Conservation (phyloP, 2,329 filamentous ascomycete species). For the Paraphaeosphaeria minitans region DNA sequence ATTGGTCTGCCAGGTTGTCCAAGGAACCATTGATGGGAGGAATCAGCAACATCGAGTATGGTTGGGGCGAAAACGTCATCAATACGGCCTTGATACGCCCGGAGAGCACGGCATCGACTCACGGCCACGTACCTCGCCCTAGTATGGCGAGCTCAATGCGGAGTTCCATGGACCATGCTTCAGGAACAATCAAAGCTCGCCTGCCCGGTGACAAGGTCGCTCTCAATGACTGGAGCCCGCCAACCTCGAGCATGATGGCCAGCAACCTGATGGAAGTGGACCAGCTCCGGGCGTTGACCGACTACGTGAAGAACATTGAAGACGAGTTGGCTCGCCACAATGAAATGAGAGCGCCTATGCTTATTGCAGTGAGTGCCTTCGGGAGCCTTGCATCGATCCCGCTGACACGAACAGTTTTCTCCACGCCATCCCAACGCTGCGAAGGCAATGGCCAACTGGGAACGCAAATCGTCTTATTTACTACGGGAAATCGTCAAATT, state of each 20-base stretch:
- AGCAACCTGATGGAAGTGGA: slow-evolving; percentile 78
- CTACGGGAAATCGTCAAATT: slow-evolving; percentile 96
- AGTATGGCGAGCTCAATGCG: slow-evolving; percentile 67
- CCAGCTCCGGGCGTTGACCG: slow-evolving; percentile 74
- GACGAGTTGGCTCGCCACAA: slow-evolving; percentile 87
- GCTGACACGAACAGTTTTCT: slow-evolving; percentile 64
- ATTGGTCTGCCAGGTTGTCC: slow-evolving; percentile 93
- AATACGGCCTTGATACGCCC: slow-evolving; percentile 56
- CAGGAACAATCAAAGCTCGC: slow-evolving; percentile 63
- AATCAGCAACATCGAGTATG: slow-evolving; percentile 96
- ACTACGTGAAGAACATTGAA: slow-evolving; percentile 85
- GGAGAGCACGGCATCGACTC: slow-evolving; percentile 39
- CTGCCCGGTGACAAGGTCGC: slow-evolving; percentile 83
- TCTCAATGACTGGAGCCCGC: slow-evolving; percentile 88
- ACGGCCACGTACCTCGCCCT: slow-evolving; percentile 51
- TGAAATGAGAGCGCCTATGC: slow-evolving; percentile 82
- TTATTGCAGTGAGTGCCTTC: slow-evolving; percentile 67
- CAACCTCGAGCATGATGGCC: slow-evolving; percentile 86
- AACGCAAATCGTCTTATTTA: slow-evolving; percentile 90
- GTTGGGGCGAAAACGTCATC: slow-evolving; percentile 88
- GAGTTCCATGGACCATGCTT: slow-evolving; percentile 62
- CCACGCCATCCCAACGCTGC: slow-evolving; percentile 78
- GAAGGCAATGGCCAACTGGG: slow-evolving; percentile 95
- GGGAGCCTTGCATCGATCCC: not conserved
- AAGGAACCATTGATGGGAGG: slow-evolving; percentile 92